These are phyloP conservation scores for Tulasnella sp. DNA, from an alignment of 768 basidiomycete genomes.

Conservation along the genomic window DNA sequence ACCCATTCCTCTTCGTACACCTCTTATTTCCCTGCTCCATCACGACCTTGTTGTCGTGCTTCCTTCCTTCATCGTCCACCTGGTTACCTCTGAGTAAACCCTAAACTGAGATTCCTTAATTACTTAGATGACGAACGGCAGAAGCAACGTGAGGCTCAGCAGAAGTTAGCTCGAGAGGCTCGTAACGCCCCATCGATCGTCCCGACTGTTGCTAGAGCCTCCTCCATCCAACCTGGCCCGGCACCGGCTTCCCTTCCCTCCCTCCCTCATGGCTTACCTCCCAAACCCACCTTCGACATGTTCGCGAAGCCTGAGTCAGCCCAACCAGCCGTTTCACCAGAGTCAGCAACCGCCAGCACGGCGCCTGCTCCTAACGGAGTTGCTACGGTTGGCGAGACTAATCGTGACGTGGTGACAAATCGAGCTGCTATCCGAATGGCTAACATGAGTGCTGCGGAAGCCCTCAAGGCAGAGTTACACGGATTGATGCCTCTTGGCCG, in stretches of 20 bases:
- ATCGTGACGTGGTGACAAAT: slow-evolving; percentile 83
- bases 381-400: slow-evolving; percentile 60
- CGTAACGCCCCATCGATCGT: slow-evolving; percentile 30
- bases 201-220: slow-evolving; percentile 37
- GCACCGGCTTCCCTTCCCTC: slow-evolving; percentile 26
- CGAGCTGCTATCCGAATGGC: slow-evolving; percentile 87
- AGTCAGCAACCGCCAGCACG: slow-evolving; percentile 1
- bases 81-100: background rate
- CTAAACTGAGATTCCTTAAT: slow-evolving; percentile 15
- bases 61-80: background rate
- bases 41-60: background rate
- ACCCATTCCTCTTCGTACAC: slow-evolving; percentile 17
- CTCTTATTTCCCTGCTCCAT: background rate
- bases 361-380: slow-evolving; percentile 10
- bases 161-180: slow-evolving; percentile 47
- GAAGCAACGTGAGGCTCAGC: slow-evolving; percentile 82
- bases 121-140: slow-evolving; percentile 86
- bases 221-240: slow-evolving; percentile 23
- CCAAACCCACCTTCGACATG: slow-evolving; percentile 60
- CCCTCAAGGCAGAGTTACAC: slow-evolving; percentile 81
- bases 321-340: background rate
- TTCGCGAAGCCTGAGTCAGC: slow-evolving; percentile 38
- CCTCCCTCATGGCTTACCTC: slow-evolving; percentile 54
- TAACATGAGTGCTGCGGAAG: slow-evolving; percentile 92
- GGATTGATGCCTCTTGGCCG: slow-evolving; percentile 31